Evolutionary conservation across 2,329 filamentous ascomycete species (phyloP).

Genomic region (Alternaria dauci): DNA sequence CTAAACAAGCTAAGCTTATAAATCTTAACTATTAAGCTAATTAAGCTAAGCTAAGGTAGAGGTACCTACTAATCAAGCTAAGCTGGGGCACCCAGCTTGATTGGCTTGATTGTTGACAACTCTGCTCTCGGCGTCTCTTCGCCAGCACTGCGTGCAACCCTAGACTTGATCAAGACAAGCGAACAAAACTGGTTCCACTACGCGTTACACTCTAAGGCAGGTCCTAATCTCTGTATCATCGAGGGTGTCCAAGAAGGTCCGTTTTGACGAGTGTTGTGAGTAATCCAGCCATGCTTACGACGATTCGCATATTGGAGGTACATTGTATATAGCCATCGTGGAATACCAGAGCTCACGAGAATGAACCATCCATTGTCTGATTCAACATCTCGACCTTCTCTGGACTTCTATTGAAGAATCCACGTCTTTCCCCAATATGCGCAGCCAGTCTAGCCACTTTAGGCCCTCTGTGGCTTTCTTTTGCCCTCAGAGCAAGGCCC

Average conservation of each 20-base stretch:
- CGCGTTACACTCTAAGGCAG: neutral
- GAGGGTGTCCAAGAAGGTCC: slow-evolving; percentile 2
- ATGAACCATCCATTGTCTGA: neutral
- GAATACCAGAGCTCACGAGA: neutral
- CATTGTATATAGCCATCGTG: slow-evolving; percentile 8
- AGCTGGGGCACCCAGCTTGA: no score
- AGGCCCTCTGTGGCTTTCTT: slow-evolving; percentile 29
- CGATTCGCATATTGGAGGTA: neutral
- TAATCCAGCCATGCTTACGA: neutral
- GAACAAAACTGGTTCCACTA: neutral
- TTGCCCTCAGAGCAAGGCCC: slow-evolving; percentile 33
- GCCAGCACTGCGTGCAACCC: neutral
- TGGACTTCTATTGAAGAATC: neutral
- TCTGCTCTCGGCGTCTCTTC: slow-evolving; percentile 11
- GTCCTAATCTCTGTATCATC: neutral
- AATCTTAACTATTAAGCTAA: no score
- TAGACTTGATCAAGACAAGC: slow-evolving; percentile 12
- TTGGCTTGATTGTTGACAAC: no score
- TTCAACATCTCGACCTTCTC: neutral
- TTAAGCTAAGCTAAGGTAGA: no score
- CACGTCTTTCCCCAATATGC: neutral
- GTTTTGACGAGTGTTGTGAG: slow-evolving; percentile 1
- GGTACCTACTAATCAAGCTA: no score
- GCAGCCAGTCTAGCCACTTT: neutral
- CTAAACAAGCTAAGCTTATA: no score